Conservation (phyloP, 345 rosid species). For the Rubroshorea leprosula region DNA sequence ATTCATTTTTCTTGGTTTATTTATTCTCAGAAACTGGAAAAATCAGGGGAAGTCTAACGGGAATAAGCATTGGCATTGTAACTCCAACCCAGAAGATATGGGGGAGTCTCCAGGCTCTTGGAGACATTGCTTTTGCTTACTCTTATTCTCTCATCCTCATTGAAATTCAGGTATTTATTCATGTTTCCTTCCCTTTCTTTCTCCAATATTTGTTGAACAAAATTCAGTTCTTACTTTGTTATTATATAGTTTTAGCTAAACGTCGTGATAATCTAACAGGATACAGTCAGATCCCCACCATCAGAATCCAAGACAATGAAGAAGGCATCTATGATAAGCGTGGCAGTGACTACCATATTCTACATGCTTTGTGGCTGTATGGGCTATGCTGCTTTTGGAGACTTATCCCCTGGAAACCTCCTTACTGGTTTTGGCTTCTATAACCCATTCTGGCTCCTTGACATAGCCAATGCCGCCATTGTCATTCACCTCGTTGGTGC, state of each 20-base stretch:
- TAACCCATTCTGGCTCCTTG: conserved; percentile 86
- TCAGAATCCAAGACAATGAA: conserved; percentile 80
- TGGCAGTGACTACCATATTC: conserved; percentile 69
- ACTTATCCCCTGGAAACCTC: conserved; percentile 70
- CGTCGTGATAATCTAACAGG: conserved; percentile 27
- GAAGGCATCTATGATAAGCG: conserved; percentile 64
- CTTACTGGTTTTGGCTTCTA: conserved; percentile 73
- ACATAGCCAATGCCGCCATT: conserved; percentile 79
- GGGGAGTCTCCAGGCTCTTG: conserved; percentile 87
- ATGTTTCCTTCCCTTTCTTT: no score
- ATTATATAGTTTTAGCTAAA: neutral
- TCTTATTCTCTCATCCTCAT: conserved; percentile 76
- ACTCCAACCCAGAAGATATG: conserved; percentile 66
- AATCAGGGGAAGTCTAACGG: conserved; percentile 66
- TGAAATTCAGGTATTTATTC: conserved; percentile 65
- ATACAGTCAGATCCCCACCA: conserved; percentile 59
- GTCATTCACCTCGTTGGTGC: conserved; percentile 81
- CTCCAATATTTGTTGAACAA: no score
- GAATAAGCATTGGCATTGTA: conserved; percentile 50
- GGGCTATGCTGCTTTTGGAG: conserved; percentile 92
- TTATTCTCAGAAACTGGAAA: conserved; percentile 33
- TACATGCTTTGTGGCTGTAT: conserved; percentile 88
- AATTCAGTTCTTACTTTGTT: no score
- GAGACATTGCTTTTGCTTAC: conserved; percentile 89
- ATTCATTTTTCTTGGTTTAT: neutral